Evolutionary conservation across 208 protist species (phyloP).

Genomic region (Leptomonas pyrrhocoris): DNA sequence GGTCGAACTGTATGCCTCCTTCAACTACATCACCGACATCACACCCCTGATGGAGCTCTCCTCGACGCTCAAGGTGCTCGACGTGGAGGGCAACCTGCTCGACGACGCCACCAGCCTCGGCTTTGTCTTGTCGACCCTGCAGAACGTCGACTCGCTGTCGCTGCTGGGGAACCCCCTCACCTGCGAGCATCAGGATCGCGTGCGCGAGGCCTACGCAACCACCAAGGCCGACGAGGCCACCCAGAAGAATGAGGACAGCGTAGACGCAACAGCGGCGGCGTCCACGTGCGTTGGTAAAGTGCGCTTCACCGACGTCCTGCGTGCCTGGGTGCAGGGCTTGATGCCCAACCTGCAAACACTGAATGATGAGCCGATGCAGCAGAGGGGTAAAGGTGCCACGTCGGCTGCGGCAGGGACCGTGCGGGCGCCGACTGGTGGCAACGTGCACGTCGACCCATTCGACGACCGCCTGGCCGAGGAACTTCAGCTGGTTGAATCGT

Average conservation of each 20-base stretch:
- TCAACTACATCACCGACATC: slow-evolving; percentile 76
- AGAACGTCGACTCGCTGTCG: slow-evolving; percentile 56
- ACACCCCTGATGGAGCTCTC: slow-evolving; percentile 62
- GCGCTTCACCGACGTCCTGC: slow-evolving; percentile 31
- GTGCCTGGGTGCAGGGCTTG: slow-evolving; percentile 47
- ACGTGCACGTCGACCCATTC: slow-evolving; percentile 61
- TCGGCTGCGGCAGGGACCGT: background rate
- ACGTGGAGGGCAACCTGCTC: slow-evolving; percentile 87
- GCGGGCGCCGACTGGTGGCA: background rate
- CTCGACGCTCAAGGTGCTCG: slow-evolving; percentile 78
- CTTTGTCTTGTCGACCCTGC: slow-evolving; percentile 45
- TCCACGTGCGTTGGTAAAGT: background rate
- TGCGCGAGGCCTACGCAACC: slow-evolving; percentile 25
- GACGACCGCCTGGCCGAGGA: slow-evolving; percentile 66
- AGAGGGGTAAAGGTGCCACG: background rate
- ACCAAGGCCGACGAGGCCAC: background rate
- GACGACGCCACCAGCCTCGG: slow-evolving; percentile 34
- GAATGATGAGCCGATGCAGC: slow-evolving; percentile 27
- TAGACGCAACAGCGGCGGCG: background rate
- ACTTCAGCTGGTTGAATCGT: slow-evolving; percentile 74
- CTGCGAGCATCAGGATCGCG: slow-evolving; percentile 20
- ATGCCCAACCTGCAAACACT: slow-evolving; percentile 62
- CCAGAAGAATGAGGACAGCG: slow-evolving; percentile 1
- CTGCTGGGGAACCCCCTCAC: slow-evolving; percentile 73
- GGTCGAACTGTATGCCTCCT: slow-evolving; percentile 85